Conservation (phyloP, 148 eudicot species). For the Polygonum aviculare region DNA sequence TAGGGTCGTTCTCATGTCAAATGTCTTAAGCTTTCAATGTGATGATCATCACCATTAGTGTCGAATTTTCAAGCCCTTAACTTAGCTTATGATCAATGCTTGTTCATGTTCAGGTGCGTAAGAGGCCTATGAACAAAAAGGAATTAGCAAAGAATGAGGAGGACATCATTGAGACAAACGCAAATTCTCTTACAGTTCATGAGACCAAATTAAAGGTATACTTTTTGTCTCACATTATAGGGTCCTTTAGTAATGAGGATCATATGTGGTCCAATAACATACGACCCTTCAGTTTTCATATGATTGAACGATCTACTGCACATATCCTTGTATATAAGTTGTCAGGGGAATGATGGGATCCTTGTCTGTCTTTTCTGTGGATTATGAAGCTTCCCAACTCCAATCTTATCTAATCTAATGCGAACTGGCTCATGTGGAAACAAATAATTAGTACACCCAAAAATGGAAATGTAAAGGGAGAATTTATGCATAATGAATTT, state of each 20-base stretch:
- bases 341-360: not conserved
- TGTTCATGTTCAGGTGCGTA: constrained; percentile 62
- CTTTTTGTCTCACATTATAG: not conserved
- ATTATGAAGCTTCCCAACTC: not conserved
- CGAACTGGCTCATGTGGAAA: not conserved
- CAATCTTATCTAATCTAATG: not conserved
- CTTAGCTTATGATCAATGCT: not conserved
- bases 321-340: not conserved
- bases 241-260: not conserved
- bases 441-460: not conserved
- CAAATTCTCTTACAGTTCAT: constrained; percentile 68
- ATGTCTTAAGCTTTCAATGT: not conserved
- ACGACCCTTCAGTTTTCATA: not conserved
- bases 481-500: not conserved
- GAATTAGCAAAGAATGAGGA: constrained; percentile 89
- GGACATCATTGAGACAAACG: constrained; percentile 70
- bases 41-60: not conserved
- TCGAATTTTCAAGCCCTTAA: not conserved
- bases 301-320: not conserved
- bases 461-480: not conserved
- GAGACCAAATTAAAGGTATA: constrained; percentile 88
- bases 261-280: not conserved
- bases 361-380: not conserved
- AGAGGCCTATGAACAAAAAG: constrained; percentile 90
- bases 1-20: not conserved